Conservation (phyloP, 169 alveolate genomes). For the Fabrea salina region DNA sequence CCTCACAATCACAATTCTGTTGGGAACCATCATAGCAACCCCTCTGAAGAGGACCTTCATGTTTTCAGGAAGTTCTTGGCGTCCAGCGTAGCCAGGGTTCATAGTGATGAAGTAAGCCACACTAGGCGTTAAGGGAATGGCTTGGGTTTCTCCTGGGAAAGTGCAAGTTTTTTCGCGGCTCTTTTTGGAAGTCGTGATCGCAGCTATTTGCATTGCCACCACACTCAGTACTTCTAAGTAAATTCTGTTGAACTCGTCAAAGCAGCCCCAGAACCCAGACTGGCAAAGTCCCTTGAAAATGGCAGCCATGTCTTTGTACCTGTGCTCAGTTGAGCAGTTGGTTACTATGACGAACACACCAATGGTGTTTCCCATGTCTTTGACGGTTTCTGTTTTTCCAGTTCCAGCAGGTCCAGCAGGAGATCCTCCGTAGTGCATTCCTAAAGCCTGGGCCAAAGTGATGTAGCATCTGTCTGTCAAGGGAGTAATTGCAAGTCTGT, state of each 20-base stretch:
- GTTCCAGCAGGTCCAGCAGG: constrained; percentile 95
- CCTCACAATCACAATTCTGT: constrained; percentile 92
- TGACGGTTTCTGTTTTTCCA: constrained; percentile 94
- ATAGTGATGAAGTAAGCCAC: constrained; percentile 92
- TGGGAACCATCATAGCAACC: constrained; percentile 96
- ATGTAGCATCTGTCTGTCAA: constrained; percentile 93
- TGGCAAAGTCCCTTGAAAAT: constrained; percentile 92
- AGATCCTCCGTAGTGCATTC: constrained; percentile 95
- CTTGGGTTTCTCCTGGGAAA: constrained; percentile 91
- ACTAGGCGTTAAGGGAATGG: constrained; percentile 79
- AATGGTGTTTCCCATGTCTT: constrained; percentile 93
- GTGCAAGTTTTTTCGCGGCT: constrained; percentile 79
- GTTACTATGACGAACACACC: constrained; percentile 95
- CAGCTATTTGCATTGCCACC: constrained; percentile 92
- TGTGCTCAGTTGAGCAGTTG: constrained; percentile 94
- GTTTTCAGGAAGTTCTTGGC: constrained; percentile 93
- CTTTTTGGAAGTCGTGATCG: constrained; percentile 89
- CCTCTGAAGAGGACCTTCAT: constrained; percentile 91
- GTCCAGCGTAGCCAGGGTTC: constrained; percentile 96
- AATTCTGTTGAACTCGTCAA: constrained; percentile 93
- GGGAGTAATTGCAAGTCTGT: constrained; percentile 93
- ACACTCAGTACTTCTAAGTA: constrained; percentile 92
- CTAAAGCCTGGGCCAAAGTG: constrained; percentile 92
- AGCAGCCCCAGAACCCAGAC: constrained; percentile 94
- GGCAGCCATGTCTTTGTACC: constrained; percentile 95